phyloP scores from a whole-genome alignment of 768 basidiomycete genomes.

The Hirschioporus abietinus region DNA sequence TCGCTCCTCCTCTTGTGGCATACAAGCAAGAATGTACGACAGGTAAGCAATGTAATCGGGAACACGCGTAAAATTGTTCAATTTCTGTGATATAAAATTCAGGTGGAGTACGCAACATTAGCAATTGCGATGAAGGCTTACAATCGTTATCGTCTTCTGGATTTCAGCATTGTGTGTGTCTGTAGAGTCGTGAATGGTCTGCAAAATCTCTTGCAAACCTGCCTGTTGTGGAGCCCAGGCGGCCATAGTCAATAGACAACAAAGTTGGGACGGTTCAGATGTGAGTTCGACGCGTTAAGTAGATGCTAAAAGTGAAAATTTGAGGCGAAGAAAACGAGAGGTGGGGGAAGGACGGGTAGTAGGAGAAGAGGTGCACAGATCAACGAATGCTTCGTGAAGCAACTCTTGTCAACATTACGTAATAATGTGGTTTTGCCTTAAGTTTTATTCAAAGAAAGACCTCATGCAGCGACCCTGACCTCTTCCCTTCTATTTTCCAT shows the following conservation, averaged over 20 bases:
- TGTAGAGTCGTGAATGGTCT: constrained; percentile 88
- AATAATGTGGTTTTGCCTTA: neutral
- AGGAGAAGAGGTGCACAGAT: neutral
- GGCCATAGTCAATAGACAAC: constrained; percentile 32
- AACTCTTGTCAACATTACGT: neutral
- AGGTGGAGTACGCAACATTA: neutral
- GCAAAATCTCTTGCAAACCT: constrained; percentile 87
- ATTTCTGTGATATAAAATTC: constrained; percentile 49
- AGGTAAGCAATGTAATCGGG: constrained; percentile 97
- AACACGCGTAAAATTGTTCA: constrained; percentile 79
- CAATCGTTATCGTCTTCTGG: constrained; percentile 81
- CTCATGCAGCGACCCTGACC: neutral
- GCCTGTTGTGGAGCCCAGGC: constrained; percentile 81
- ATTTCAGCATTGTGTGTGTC: constrained; percentile 61
- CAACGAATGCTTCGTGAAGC: neutral
- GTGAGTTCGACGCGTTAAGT: constrained; percentile 13
- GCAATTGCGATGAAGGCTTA: constrained; percentile 28
- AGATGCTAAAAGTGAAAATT: neutral
- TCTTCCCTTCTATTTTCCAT: neutral
- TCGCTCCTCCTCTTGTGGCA: constrained; percentile 82
- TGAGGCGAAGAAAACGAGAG: neutral
- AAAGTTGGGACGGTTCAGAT: constrained; percentile 11
- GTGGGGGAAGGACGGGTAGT: neutral
- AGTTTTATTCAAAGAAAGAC: neutral
- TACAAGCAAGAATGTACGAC: constrained; percentile 80